phyloP scores from a whole-genome alignment of 2,329 filamentous ascomycete species.

The Hypoxylon sp. region DNA sequence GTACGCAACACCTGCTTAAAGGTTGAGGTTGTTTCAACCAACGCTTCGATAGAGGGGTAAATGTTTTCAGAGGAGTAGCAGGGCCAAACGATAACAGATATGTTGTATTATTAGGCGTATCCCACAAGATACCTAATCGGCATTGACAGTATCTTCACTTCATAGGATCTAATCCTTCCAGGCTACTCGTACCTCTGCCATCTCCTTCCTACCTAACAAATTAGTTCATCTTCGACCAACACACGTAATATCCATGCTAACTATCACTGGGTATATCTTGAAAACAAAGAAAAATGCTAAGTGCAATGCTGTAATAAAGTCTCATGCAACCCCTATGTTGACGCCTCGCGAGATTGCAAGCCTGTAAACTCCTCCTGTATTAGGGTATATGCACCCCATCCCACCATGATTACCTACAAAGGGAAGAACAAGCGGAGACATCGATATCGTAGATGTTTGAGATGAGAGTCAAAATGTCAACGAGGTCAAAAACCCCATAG shows the following conservation, averaged over 20 bases:
- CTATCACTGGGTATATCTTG: conserved; percentile 39
- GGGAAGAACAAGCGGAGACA: neutral
- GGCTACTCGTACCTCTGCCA: conserved; percentile 21
- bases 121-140: neutral
- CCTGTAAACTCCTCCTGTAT: conserved; percentile 17
- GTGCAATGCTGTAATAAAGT: conserved; percentile 14
- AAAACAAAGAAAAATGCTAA: conserved; percentile 26
- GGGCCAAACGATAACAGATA: neutral
- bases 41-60: neutral
- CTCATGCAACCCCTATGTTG: conserved; percentile 16
- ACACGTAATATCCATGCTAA: conserved; percentile 18
- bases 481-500: conserved; percentile 5
- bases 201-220: conserved; percentile 11
- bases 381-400: conserved; percentile 16
- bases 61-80: neutral
- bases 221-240: conserved; percentile 20
- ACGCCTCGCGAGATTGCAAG: conserved; percentile 19
- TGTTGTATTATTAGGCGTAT: conserved; percentile 5
- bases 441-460: conserved; percentile 6
- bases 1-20: neutral
- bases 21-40: neutral
- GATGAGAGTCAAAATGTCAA: neutral
- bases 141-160: neutral
- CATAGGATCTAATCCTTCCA: neutral
- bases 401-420: conserved; percentile 14